phyloP scores from a whole-genome alignment of 2,329 filamentous ascomycete genomes.

The Ophiocordyceps sinensis region DNA sequence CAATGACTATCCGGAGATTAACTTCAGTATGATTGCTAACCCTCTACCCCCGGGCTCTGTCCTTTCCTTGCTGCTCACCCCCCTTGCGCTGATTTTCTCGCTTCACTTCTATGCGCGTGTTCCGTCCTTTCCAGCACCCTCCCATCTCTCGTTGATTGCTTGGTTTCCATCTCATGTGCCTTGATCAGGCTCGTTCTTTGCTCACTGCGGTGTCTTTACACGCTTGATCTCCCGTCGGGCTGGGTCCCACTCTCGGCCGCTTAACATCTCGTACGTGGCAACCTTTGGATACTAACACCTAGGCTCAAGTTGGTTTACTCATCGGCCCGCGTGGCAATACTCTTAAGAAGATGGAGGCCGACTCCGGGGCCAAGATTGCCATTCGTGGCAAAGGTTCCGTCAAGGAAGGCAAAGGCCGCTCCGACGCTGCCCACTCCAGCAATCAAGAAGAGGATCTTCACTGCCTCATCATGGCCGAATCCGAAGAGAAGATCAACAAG shows the following conservation, averaged over 20 bases:
- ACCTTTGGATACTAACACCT: slow-evolving; percentile 66
- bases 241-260: slow-evolving; percentile 2
- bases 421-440: slow-evolving; percentile 96
- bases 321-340: slow-evolving; percentile 99
- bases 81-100: slow-evolving; percentile 11
- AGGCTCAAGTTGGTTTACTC: slow-evolving; percentile 98
- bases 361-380: slow-evolving; percentile 95
- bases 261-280: slow-evolving; percentile 3
- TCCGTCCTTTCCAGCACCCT: background rate
- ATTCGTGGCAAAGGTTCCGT: slow-evolving; percentile 99
- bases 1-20: slow-evolving; percentile 99
- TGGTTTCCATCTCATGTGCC: no score
- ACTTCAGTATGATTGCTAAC: slow-evolving; percentile 99
- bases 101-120: slow-evolving; percentile 1
- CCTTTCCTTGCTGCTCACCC: slow-evolving; percentile 21
- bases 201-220: background rate
- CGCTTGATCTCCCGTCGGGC: background rate
- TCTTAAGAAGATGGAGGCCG: slow-evolving; percentile 97
- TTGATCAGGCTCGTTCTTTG: background rate
- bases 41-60: slow-evolving; percentile 53
- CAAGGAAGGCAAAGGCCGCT: slow-evolving; percentile 98
- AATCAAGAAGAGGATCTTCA: slow-evolving; percentile 99
- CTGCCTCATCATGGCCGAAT: slow-evolving; percentile 99
- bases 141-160: no score
- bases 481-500: slow-evolving; percentile 98